Base-by-base conservation (phyloP, 805 yeast species). In the Pichia phayaonensis region DNA sequence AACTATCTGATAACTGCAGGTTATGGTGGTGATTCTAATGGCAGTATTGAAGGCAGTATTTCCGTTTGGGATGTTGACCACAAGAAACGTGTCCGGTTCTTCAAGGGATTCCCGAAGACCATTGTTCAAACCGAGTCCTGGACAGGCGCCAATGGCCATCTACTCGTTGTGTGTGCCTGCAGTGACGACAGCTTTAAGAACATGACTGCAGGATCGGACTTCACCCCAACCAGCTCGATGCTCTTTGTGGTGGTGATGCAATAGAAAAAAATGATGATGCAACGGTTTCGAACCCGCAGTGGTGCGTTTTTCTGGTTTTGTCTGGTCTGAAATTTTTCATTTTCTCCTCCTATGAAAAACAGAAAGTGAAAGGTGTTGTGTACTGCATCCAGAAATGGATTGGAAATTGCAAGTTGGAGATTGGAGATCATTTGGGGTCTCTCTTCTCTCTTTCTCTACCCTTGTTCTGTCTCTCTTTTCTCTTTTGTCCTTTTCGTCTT, bases 121-220 rank as follows among this genome's bases (percentile, higher is more conserved):
- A 38, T 49, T 13, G 52, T 49, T n/a, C 46, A 54, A 49, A 56
- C 63, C 24, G 42, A 16, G 6, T 34, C 38, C 11, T 34, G 38
- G 38, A 34, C 18, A 16, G 38, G n/a, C 8, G 7, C 18, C 10
- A 34, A 16, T 34, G 38, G 38, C 4, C n/a, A 20, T 20, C 3
- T 20, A 1, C 15, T 38, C 11, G 22, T 48, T 12, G 45, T 48
- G 2, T 48, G 51, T 41, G 47, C 38, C 4, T 48, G 51, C 29
- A 70, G 76, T 55, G 78, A 74, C 52, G 78, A 74, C 50, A 60
- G 65, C 23, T 74, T 60, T 57, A 72, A 68, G 51, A 68, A 63
- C 48, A 57, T 61, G 58, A 53, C 59, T 2, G n/a, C 11, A 7
- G 38, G 38, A 3, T 34, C 38, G 18, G 38, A 34, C 38, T 34